Conservation (phyloP, 768 basidiomycete genomes). For the Phlebiopsis flavidoalba region DNA sequence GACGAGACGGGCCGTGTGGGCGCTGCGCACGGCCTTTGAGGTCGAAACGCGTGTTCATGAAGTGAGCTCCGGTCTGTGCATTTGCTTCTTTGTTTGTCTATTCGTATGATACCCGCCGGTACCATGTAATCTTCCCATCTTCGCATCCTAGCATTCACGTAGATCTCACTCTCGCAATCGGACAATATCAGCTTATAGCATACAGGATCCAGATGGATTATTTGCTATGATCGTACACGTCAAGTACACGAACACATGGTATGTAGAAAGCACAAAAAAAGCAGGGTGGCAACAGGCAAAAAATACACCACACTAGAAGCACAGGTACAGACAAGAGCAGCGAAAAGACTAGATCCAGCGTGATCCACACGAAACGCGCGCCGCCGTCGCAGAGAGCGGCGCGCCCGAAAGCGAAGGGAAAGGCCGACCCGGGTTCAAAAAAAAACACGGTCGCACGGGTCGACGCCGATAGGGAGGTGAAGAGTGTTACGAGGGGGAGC, state of each 20-base stretch:
- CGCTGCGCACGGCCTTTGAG: constrained; percentile 64
- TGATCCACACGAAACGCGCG: background rate
- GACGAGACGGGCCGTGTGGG: constrained; percentile 78
- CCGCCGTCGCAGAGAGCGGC: background rate
- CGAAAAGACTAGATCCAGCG: background rate
- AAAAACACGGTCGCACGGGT: background rate
- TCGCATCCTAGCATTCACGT: background rate
- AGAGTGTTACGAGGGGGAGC: background rate
- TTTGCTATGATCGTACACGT: background rate
- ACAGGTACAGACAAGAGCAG: background rate
- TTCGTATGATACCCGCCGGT: background rate
- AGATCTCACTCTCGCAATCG: background rate
- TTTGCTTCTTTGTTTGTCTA: background rate
- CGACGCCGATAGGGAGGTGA: background rate
- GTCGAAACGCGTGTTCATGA: constrained; percentile 69
- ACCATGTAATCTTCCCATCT: background rate
- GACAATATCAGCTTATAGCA: background rate
- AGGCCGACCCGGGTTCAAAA: constrained; percentile 8
- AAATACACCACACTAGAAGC: background rate
- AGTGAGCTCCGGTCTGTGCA: constrained; percentile 27
- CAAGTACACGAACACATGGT: background rate
- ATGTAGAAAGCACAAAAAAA: background rate
- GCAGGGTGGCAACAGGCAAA: background rate
- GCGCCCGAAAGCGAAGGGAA: background rate
- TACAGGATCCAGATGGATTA: background rate